Percentiles rank a stretch among this genome's conserved stretches.
Conservation (phyloP, 306 rosid genomes). For the Lupinus albus region DNA sequence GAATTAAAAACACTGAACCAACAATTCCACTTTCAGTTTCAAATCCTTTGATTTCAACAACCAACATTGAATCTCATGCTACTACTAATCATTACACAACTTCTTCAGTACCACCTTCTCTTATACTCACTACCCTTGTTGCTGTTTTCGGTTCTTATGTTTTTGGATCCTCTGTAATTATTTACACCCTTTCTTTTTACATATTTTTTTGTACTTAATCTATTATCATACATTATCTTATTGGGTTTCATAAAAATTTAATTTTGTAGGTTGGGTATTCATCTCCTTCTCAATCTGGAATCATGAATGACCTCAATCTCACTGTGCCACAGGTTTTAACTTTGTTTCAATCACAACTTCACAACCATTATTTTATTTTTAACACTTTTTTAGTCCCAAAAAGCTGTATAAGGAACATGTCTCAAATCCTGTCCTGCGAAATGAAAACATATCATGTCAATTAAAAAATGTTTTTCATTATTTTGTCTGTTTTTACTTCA, state of each 20-base stretch:
- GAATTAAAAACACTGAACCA: constrained; percentile 7
- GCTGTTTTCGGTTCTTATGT: constrained; percentile 80
- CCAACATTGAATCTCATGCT: neutral
- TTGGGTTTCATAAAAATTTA: neutral
- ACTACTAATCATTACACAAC: neutral
- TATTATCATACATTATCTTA: too few relatives aligned
- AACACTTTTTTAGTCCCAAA: too few relatives aligned
- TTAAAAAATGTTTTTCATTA: too few relatives aligned
- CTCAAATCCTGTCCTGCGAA: too few relatives aligned
- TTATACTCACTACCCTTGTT: constrained; percentile 60
- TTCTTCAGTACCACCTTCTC: constrained; percentile 45
- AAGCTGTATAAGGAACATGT: too few relatives aligned
- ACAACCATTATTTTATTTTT: too few relatives aligned
- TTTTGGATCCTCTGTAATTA: constrained; percentile 74
- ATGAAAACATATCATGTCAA: too few relatives aligned
- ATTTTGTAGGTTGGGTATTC: constrained; percentile 82
- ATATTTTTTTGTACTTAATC: too few relatives aligned
- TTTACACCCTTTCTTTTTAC: too few relatives aligned
- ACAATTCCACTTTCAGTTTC: constrained; percentile 31
- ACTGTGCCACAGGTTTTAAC: constrained; percentile 60
- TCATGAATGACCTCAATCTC: constrained; percentile 67
- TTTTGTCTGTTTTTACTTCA: too few relatives aligned
- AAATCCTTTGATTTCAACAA: constrained; percentile 45
- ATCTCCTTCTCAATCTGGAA: constrained; percentile 73
- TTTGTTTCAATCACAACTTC: too few relatives aligned